These are phyloP conservation scores for Hericium coralloides DNA, from an alignment of 768 basidiomycete genomes.

Conservation along the genomic window DNA sequence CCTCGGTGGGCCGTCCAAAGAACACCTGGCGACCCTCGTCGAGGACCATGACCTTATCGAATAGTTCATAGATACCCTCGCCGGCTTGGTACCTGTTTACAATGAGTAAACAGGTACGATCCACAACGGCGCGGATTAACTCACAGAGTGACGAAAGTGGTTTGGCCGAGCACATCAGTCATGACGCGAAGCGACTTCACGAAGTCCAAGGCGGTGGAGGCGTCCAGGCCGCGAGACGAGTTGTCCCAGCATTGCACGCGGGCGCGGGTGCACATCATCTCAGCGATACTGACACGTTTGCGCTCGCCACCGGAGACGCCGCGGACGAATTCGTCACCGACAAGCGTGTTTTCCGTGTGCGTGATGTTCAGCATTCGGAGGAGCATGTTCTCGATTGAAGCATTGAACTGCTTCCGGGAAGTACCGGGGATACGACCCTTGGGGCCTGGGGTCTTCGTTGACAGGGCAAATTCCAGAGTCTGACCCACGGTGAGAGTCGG, in stretches of 20 bases:
- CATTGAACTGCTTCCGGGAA: conserved; percentile 50
- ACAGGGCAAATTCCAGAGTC: conserved; percentile 64
- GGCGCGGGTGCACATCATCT: conserved; percentile 81
- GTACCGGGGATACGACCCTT: conserved; percentile 62
- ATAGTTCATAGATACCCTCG: conserved; percentile 68
- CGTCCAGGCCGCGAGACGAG: conserved; percentile 74
- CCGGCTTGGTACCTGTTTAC: conserved; percentile 49
- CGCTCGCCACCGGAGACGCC: conserved; percentile 80
- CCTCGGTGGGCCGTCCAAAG: conserved; percentile 68
- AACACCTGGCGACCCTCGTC: conserved; percentile 76
- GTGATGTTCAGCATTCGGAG: conserved; percentile 78
- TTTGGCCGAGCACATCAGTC: conserved; percentile 75
- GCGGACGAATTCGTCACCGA: conserved; percentile 83
- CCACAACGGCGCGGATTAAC: conserved; percentile 14
- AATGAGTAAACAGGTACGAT: conserved; percentile 21
- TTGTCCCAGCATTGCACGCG: conserved; percentile 83
- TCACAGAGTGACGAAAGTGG: conserved; percentile 72
- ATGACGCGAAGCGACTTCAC: conserved; percentile 71
- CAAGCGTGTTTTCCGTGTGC: conserved; percentile 71
- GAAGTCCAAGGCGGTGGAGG: conserved; percentile 86
- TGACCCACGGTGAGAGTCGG: conserved; percentile 77
- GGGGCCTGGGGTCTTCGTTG: conserved; percentile 71
- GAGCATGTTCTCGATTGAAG: conserved; percentile 50
- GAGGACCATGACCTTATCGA: conserved; percentile 86
- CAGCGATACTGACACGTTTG: conserved; percentile 78